Percentiles rank a stretch among this genome's conserved stretches.
Conservation (phyloP, 768 basidiomycete species). For the Serendipita indica region DNA sequence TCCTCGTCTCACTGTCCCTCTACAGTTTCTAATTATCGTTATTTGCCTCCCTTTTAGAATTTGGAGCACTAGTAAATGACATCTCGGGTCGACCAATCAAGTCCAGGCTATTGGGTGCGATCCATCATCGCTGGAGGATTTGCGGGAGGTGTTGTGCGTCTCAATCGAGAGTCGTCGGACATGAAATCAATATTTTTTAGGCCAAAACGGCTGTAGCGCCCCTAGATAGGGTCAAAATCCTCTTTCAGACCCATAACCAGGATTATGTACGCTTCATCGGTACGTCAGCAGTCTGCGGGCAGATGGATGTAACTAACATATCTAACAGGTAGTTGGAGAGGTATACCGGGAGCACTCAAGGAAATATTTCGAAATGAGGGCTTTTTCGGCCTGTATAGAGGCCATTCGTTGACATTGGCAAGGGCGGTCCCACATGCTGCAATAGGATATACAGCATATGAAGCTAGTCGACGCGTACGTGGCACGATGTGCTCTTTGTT, state of each 20-base stretch:
- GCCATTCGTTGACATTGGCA: constrained; percentile 87
- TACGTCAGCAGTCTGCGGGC: constrained; percentile 30
- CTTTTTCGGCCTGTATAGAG: constrained; percentile 74
- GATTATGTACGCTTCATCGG: constrained; percentile 91
- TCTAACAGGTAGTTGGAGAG: constrained; percentile 65
- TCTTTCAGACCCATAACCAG: constrained; percentile 93
- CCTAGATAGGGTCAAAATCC: constrained; percentile 93
- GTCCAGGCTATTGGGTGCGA: neutral
- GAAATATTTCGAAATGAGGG: constrained; percentile 52
- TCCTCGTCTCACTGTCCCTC: neutral
- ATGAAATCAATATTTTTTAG: constrained; percentile 27
- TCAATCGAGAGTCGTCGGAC: too few species aligned
- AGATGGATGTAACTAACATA: constrained; percentile 26
- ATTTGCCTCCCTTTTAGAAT: neutral
- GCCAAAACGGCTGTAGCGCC: constrained; percentile 93
- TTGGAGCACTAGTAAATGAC: neutral
- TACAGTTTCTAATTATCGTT: constrained; percentile 2
- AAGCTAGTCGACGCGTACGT: constrained; percentile 15
- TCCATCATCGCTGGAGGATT: constrained; percentile 7
- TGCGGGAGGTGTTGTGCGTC: constrained; percentile 1
- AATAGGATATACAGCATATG: constrained; percentile 66
- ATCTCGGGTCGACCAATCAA: neutral
- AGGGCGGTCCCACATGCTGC: constrained; percentile 95
- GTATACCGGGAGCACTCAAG: constrained; percentile 60
- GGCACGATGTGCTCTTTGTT: neutral